Percentiles rank a stretch among this genome's conserved stretches.
phyloP scores from a whole-genome alignment of 2,329 filamentous ascomycete genomes.

The Daldinia sp. region DNA sequence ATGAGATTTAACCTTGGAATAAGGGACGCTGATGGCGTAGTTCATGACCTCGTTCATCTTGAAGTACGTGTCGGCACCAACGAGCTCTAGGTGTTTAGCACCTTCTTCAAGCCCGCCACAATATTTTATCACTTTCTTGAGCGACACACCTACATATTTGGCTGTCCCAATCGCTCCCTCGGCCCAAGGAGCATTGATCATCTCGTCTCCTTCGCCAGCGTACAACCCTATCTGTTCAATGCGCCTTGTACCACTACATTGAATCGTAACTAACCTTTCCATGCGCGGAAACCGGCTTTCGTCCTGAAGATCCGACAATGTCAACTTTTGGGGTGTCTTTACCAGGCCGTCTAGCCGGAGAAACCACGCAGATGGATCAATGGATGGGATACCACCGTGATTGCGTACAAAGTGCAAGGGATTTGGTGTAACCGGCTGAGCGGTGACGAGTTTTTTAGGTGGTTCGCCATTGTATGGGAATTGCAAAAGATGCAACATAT shows the following conservation, averaged over 20 bases:
- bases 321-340: constrained; percentile 67
- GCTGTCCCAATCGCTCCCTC: constrained; percentile 77
- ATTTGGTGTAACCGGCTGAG: constrained; percentile 70
- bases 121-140: constrained; percentile 77
- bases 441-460: constrained; percentile 67
- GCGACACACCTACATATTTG: constrained; percentile 70
- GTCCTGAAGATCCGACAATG: constrained; percentile 70
- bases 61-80: constrained; percentile 79
- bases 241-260: constrained; percentile 76
- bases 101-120: constrained; percentile 70
- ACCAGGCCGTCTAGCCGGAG: constrained; percentile 72
- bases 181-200: constrained; percentile 67
- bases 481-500: constrained; percentile 72
- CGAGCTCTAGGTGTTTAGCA: constrained; percentile 74
- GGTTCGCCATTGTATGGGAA: constrained; percentile 75
- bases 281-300: constrained; percentile 70
- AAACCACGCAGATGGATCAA: constrained; percentile 66
- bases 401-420: constrained; percentile 73
- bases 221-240: constrained; percentile 76
- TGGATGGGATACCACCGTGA: constrained; percentile 77
- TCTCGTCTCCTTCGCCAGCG: constrained; percentile 74
- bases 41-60: constrained; percentile 75
- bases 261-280: constrained; percentile 70
- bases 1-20: constrained; percentile 73
- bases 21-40: constrained; percentile 75